Evolutionary conservation across 2,329 filamentous ascomycete species (phyloP), one percentile per base, ranked within the genome.

Genomic region (Gnomoniopsis sp.): DNA sequence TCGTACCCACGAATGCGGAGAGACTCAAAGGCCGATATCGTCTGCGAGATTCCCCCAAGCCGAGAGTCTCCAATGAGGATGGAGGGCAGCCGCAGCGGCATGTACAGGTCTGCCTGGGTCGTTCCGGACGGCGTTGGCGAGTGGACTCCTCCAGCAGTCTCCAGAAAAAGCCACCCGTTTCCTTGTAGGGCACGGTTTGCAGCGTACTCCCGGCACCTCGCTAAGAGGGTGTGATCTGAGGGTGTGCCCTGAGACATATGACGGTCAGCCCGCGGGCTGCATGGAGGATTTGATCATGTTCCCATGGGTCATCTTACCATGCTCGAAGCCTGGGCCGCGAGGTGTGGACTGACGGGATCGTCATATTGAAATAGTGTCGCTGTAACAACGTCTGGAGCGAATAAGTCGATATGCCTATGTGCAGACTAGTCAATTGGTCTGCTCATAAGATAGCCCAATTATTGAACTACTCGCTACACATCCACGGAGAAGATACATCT

Each of bases 61-160:
- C 85, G 84, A 26, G 86, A 80, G 69, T 96, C 91, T 8, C 88
- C 90, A 0, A 95, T 80, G 0, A 96, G 81, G 14, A 93, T 73
- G 1, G 88, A 82, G 0, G 91, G 90, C 1, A 89, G 73, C 17
- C 91, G 81, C 1, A 96, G 73, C 0, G 89, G 86, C 23, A 87
- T 78, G 68, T 92, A 95, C 1, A 93, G 74, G 67, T 96, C 90
- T 2, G 88, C 90, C 68, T 96, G 91, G 0, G 89, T 85, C 1
- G 81, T 88, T 14, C 90, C 89, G 33, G 88, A 90, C 1, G 90
- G 91, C 0, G 84, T 84, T 0, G 91, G 91, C 0, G 90, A 93
- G 62, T 93, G 86, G 0, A 93, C 89, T 0, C 91, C 91, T 1
- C 91, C 91, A 1, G 91, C 91, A 2, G 91, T 95, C 69, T 96